These are phyloP conservation scores for Tricholoma terreum DNA, from an alignment of 768 basidiomycete species.

Conservation along the genomic window DNA sequence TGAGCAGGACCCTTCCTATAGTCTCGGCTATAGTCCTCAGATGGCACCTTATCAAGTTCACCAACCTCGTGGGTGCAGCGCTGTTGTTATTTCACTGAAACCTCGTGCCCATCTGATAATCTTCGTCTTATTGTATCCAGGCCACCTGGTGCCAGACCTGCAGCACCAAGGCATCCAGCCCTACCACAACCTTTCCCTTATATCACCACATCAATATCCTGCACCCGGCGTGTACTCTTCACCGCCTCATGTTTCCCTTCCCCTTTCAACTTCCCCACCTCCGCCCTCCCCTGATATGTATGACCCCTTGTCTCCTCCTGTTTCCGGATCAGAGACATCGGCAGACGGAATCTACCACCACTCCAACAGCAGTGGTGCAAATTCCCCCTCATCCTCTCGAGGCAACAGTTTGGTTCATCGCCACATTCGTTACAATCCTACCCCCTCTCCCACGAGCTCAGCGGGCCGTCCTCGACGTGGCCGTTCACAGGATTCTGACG, in stretches of 20 bases:
- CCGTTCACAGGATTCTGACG: constrained; percentile 76
- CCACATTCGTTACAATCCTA: constrained; percentile 72
- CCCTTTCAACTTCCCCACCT: constrained; percentile 67
- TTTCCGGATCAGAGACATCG: constrained; percentile 88
- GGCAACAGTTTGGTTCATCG: constrained; percentile 76
- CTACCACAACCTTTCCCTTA: constrained; percentile 62
- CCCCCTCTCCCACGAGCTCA: constrained; percentile 77
- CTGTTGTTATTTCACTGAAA: constrained; percentile 34
- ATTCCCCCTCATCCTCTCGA: constrained; percentile 76
- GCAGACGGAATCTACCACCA: constrained; percentile 78
- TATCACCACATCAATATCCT: constrained; percentile 62
- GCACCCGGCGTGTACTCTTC: constrained; percentile 55
- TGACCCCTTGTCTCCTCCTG: constrained; percentile 80
- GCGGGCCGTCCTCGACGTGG: constrained; percentile 65
- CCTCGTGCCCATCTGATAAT: constrained; percentile 70
- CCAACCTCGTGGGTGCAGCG: constrained; percentile 68
- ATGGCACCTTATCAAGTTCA: constrained; percentile 60
- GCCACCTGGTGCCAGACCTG: constrained; percentile 50
- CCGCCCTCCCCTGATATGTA: constrained; percentile 78
- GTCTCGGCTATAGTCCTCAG: constrained; percentile 48
- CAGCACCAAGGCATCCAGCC: constrained; percentile 43
- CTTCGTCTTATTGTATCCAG: constrained; percentile 53
- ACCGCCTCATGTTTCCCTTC: constrained; percentile 69
- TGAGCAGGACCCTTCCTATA: constrained; percentile 56
- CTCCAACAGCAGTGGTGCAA: constrained; percentile 74